A percentile compares a stretch with the other conserved stretches of the same genome.
Conservation (phyloP, 2,329 filamentous ascomycete species). For the Fusarium euwallaceae region DNA sequence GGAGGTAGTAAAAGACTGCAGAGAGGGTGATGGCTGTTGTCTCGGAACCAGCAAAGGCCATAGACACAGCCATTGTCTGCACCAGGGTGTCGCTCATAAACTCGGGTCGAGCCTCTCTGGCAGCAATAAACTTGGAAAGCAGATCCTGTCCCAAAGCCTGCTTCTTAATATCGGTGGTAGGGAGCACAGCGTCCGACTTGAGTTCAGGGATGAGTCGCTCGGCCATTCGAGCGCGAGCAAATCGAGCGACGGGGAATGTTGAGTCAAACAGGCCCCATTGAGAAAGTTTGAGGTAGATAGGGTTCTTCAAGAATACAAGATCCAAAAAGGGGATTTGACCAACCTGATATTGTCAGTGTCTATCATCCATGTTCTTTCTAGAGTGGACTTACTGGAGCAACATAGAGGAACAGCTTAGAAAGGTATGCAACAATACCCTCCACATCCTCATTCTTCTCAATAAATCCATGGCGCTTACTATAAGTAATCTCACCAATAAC, state of each 20-base stretch:
- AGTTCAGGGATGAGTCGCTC: slow-evolving; percentile 69
- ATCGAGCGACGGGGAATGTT: slow-evolving; percentile 79
- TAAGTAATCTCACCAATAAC: slow-evolving; percentile 85
- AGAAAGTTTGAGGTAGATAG: slow-evolving; percentile 76
- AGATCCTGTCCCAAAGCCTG: slow-evolving; percentile 67
- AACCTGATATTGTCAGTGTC: slow-evolving; percentile 57
- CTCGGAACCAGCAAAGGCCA: slow-evolving; percentile 82
- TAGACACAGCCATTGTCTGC: slow-evolving; percentile 78
- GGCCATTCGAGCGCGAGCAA: slow-evolving; percentile 75
- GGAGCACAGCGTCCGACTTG: slow-evolving; percentile 45
- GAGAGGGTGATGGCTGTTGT: slow-evolving; percentile 82
- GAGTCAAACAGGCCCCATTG: slow-evolving; percentile 76
- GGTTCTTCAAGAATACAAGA: slow-evolving; percentile 79
- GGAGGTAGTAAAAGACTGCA: slow-evolving; percentile 79
- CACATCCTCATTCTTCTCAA: slow-evolving; percentile 80
- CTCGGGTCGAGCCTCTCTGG: slow-evolving; percentile 74
- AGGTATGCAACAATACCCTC: slow-evolving; percentile 79
- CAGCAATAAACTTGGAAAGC: slow-evolving; percentile 79
- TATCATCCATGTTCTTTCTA: rapidly evolving
- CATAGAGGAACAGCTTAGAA: slow-evolving; percentile 75
- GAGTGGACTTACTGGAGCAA: slow-evolving; percentile 68
- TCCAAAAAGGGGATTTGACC: slow-evolving; percentile 83
- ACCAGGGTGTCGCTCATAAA: slow-evolving; percentile 80
- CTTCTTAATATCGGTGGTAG: slow-evolving; percentile 53
- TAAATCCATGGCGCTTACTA: slow-evolving; percentile 79